A percentile compares a stretch with the other conserved stretches of the same genome.
These are phyloP conservation scores for Peribolospora baueri DNA, from an alignment of 768 basidiomycete species.

Conservation along the genomic window DNA sequence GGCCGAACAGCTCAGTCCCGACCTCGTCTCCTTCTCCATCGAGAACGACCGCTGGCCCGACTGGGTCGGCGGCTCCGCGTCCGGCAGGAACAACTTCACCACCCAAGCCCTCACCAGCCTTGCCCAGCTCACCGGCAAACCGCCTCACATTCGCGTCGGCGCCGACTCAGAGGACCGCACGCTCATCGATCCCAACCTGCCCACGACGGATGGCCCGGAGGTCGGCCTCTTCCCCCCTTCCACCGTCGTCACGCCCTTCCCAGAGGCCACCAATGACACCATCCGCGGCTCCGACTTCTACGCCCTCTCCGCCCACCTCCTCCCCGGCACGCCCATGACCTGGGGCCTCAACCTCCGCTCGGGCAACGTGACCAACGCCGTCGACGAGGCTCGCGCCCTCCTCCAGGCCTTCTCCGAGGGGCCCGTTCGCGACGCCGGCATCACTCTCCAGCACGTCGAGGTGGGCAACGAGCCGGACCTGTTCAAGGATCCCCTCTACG, in stretches of 20 bases:
- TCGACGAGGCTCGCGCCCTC: constrained; percentile 29
- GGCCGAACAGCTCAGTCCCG: constrained; percentile 24
- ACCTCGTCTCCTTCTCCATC: constrained; percentile 38
- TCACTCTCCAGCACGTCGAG: constrained; percentile 34
- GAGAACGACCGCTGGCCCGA: constrained; percentile 48
- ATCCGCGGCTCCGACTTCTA: constrained; percentile 35
- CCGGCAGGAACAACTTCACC: constrained; percentile 27
- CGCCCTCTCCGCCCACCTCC: constrained; percentile 29
- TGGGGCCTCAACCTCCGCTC: constrained; percentile 49
- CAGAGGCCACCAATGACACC: constrained; percentile 37
- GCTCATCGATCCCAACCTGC: constrained; percentile 27
- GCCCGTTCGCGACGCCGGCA: constrained; percentile 22
- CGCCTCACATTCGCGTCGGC: constrained; percentile 34
- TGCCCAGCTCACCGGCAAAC: constrained; percentile 28
- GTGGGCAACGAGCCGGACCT: constrained; percentile 30
- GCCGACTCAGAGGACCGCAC: constrained; percentile 38
- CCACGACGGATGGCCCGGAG: constrained; percentile 29
- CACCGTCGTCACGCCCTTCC: constrained; percentile 27
- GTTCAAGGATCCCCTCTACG: constrained; percentile 25
- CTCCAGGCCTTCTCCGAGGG: constrained; percentile 28
- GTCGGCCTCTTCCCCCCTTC: constrained; percentile 23
- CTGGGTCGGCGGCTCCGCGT: constrained; percentile 30
- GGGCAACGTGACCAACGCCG: constrained; percentile 29
- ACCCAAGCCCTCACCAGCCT: constrained; percentile 28
- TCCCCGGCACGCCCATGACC: constrained; percentile 34